These are phyloP conservation scores for Triticum aestivum DNA, from an alignment of 176 grass and related monocot genomes.

Conservation along the genomic window IWGSC_CS_RefSeq_v2.1 NC_057794.1:400900521-400901020, in stretches of 20 bases:
- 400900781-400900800: not conserved
- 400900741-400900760: slow-evolving; percentile 3
- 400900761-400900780: not conserved
- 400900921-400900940: slow-evolving; percentile 69
- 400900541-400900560: not conserved
- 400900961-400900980: slow-evolving; percentile 53
- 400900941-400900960: slow-evolving; percentile 65
- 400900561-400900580: not conserved
- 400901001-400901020: slow-evolving; percentile 96
- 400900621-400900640: slow-evolving; percentile 24
- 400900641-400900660: slow-evolving; percentile 16
- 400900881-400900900: slow-evolving; percentile 83
- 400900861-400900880: slow-evolving; percentile 94
- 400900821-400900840: not conserved
- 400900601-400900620: not conserved
- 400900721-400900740: not conserved
- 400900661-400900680: slow-evolving; percentile 25
- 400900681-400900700: slow-evolving; percentile 17
- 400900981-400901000: slow-evolving; percentile 87
- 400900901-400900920: slow-evolving; percentile 67
- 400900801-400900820: not conserved
- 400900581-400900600: slow-evolving; percentile 32
- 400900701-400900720: slow-evolving; percentile 18
- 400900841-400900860: slow-evolving; percentile 51
- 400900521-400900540: slow-evolving; percentile 21